Evolutionary conservation across 805 yeast species (phyloP), one percentile per base, ranked within the genome.

Genomic region (Saccharomycopsis sp.): DNA sequence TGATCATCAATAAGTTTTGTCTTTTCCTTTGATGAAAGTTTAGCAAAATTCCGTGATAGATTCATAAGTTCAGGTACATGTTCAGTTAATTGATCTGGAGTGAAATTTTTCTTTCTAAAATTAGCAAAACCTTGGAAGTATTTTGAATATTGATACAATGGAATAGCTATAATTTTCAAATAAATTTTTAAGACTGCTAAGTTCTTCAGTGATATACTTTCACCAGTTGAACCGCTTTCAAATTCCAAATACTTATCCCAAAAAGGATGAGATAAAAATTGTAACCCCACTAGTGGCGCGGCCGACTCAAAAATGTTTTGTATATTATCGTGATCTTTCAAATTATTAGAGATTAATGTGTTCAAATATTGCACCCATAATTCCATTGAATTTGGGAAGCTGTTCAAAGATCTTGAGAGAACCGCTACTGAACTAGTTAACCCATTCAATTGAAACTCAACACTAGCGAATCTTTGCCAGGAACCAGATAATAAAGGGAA

Each of bases 61-160:
- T 4, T 52, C 4, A 51, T 55, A 3, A 52, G 40, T 7, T 62
- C 48, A 3, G 41, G 45, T 27, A 55, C 58, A 21, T 47, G 22
- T 16, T 47, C 39, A 1, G 52, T 31, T 4, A 58, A 20, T 1
- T 34, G 45, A 5, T 55, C 52, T 2, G 33, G 31, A 8, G 46
- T 39, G 4, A 54, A 40, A 3, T 36, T 31, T n/a, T 42, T 51
- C 38, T 58, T 47, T 13, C 43, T 21, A n/a, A 49, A 67, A 51
- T 51, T 66, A 66, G 48, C 65, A 54, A 56, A 77, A 61, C 56
- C 68, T 57, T 65, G 78, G 55, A 75, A 84, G 59, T 81, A 90
- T 51, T 74, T 77, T 0, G 96, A 81, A 59, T 87, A 89, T 55
- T 88, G 95, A 61, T 90, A 90, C 37, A 90, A 62, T 0, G 97